A percentile compares a stretch with the other conserved stretches of the same genome.
These are phyloP conservation scores for Tolypocladium tropicale DNA, from an alignment of 2,329 filamentous ascomycete genomes.

Conservation along the genomic window DNA sequence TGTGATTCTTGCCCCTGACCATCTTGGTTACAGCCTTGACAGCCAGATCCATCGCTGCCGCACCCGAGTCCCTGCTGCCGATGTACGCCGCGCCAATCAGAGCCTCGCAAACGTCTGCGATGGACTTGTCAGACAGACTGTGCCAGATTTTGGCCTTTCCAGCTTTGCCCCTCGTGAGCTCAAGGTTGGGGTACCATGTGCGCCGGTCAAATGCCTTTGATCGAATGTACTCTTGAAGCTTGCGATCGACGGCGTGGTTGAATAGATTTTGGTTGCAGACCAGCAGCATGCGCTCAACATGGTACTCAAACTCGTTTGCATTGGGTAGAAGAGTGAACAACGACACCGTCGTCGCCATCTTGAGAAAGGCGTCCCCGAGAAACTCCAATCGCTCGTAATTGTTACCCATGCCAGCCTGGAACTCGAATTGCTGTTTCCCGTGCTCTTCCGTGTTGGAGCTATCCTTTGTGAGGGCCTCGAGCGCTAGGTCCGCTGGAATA, in stretches of 20 bases:
- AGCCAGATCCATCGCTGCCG: slow-evolving; percentile 41
- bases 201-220: slow-evolving; percentile 74
- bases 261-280: slow-evolving; percentile 89
- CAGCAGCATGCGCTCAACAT: slow-evolving; percentile 82
- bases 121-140: slow-evolving; percentile 71
- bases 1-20: slow-evolving; percentile 60
- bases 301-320: slow-evolving; percentile 75
- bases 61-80: slow-evolving; percentile 23
- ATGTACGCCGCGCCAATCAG: slow-evolving; percentile 78
- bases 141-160: slow-evolving; percentile 41
- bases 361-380: slow-evolving; percentile 85
- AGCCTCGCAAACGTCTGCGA: slow-evolving; percentile 91
- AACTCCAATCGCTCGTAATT: slow-evolving; percentile 96
- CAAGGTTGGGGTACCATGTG: slow-evolving; percentile 80
- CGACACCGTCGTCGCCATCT: slow-evolving; percentile 89
- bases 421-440: slow-evolving; percentile 54
- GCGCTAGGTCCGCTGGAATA: slow-evolving; percentile 57
- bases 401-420: slow-evolving; percentile 77
- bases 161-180: slow-evolving; percentile 62
- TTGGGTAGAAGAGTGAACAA: slow-evolving; percentile 68
- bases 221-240: slow-evolving; percentile 65
- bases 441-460: slow-evolving; percentile 75
- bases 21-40: slow-evolving; percentile 57
- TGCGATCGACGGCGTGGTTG: slow-evolving; percentile 58
- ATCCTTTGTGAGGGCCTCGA: slow-evolving; percentile 90